Conservation (phyloP, 202 grass and related monocot species). For the Panicum hallii region DNA sequence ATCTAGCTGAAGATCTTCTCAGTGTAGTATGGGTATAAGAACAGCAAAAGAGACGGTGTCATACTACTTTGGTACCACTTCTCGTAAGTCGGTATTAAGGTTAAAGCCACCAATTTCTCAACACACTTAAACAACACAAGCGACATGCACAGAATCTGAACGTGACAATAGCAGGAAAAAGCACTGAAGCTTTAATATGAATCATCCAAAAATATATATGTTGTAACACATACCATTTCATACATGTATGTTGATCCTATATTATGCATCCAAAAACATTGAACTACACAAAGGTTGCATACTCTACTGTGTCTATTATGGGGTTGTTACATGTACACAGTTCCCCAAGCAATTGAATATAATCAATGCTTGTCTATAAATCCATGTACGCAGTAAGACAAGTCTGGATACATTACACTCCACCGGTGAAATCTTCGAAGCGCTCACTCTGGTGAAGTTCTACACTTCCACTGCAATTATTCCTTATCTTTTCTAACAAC, state of each 20-base stretch:
- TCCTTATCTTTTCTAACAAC: constrained; percentile 29
- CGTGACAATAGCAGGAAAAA: not conserved
- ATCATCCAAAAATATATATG: constrained; percentile 10
- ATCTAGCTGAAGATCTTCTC: too few species aligned
- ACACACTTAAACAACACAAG: not conserved
- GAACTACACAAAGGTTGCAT: not conserved
- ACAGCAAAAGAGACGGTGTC: too few species aligned
- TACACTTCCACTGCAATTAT: constrained; percentile 40
- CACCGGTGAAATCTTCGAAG: constrained; percentile 58
- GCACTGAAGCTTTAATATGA: not conserved
- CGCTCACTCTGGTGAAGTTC: constrained; percentile 63
- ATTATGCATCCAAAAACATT: not conserved
- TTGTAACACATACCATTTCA: constrained; percentile 7
- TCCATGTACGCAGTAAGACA: not conserved
- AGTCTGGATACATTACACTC: constrained; percentile 17
- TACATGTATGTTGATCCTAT: not conserved
- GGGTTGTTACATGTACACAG: constrained; percentile 27
- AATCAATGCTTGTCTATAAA: constrained; percentile 12
- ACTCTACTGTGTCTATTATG: not conserved
- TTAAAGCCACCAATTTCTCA: too few species aligned
- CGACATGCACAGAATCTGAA: constrained; percentile 9
- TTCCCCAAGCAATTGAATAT: not conserved
- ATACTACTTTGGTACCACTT: too few species aligned
- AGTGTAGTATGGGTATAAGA: too few species aligned
- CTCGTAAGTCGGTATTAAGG: too few species aligned